phyloP scores from a whole-genome alignment of 129 eudicot genomes.

The Erigeron canadensis region DNA sequence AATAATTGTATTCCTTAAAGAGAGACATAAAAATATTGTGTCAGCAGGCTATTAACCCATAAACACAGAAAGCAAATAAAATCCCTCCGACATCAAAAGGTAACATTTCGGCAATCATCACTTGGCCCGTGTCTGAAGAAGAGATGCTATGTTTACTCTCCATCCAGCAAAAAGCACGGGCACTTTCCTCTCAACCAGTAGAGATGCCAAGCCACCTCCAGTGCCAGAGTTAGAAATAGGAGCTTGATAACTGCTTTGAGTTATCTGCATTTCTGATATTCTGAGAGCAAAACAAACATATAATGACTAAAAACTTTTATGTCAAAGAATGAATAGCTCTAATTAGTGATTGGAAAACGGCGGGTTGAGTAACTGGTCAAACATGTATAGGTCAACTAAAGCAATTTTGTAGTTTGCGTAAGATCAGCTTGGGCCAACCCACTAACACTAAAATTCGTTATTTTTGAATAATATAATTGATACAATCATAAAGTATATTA shows the following conservation, averaged over 20 bases:
- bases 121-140: constrained; percentile 34
- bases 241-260: constrained; percentile 36
- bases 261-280: constrained; percentile 40
- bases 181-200: constrained; percentile 36
- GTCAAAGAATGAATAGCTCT: background rate
- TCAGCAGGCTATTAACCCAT: background rate
- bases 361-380: background rate
- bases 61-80: background rate
- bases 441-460: background rate
- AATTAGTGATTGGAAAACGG: background rate
- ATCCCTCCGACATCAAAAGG: constrained; percentile 3
- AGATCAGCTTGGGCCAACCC: background rate
- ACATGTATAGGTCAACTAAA: background rate
- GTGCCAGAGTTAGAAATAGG: constrained; percentile 25
- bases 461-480: background rate
- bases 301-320: background rate
- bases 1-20: background rate
- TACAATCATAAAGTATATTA: background rate
- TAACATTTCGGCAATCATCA: constrained; percentile 16
- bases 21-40: background rate
- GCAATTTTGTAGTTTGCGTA: background rate
- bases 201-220: constrained; percentile 41
- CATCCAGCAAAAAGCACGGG: constrained; percentile 43
- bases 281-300: constrained; percentile 13
- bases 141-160: constrained; percentile 43